Conservation (phyloP, 768 basidiomycete species). For the Phaffia tasmanica region DNA sequence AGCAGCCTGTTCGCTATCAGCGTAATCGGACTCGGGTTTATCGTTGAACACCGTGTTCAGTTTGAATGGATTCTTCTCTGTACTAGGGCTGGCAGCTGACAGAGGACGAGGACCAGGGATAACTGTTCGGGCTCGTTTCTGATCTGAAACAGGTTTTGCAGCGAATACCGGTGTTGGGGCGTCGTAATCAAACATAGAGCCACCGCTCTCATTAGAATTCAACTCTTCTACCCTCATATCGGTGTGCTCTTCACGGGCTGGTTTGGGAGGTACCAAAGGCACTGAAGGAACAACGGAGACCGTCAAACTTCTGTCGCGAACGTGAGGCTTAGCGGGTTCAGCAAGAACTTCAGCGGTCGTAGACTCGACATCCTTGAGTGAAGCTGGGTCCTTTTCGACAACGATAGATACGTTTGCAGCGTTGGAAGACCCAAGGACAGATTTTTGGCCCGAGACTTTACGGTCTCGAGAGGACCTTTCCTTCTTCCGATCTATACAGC, state of each 20-base stretch:
- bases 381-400: neutral
- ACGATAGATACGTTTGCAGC: neutral
- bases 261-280: too few species aligned
- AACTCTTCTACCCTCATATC: too few species aligned
- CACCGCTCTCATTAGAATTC: neutral
- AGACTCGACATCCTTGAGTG: too few species aligned
- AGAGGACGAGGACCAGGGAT: slow-evolving; percentile 7
- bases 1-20: neutral
- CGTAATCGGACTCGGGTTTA: neutral
- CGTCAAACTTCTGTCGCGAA: too few species aligned
- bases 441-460: neutral
- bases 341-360: too few species aligned
- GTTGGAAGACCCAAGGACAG: neutral
- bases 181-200: neutral
- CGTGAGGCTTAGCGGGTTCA: too few species aligned
- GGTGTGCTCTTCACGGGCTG: too few species aligned
- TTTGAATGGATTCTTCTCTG: neutral
- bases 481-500: neutral
- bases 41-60: too few species aligned
- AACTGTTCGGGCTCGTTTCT: slow-evolving; percentile 6
- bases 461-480: neutral
- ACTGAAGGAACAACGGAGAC: too few species aligned
- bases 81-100: neutral
- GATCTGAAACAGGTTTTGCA: too few species aligned
- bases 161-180: too few species aligned